Evolutionary conservation across 2,329 filamentous ascomycete species (phyloP), one percentile per base, ranked within the genome.

Genomic region (Exophiala bonariae): DNA sequence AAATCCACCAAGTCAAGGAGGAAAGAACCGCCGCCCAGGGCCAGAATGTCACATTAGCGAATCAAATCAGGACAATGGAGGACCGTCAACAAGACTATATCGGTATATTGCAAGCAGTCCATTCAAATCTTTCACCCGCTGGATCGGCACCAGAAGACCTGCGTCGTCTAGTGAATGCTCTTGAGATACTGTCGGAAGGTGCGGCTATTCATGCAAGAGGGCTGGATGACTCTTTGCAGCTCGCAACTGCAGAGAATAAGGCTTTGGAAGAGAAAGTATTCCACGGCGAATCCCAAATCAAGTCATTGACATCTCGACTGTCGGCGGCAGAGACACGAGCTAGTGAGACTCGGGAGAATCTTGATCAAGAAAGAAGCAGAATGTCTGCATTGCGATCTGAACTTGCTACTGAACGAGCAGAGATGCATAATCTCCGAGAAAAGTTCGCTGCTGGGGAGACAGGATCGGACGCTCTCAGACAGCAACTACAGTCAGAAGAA

Each of bases 381-480:
- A 63, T 72, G 6, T 63, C 63, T 2, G 69, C 71, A 0, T 61
- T 81, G 26, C 67, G 68, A 13, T 61, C 71, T 10, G 79, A 82
- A 57, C 68, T 84, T n/a, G 74, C 78, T 2, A 82, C 87, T 46
- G 82, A 86, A 50, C 82, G 87, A 31, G 72, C 78, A 11, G 85
- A 93, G 58, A 75, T 95, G 17, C 79, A 77, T 47, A 74, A 79
- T 20, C 71, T 95, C 17, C 81, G 87, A 47, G 73, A 75, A 13
- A 86, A 86, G 64, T 84, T 95, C 61, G 82, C 86, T 1, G 86
- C 91, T 55, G 90, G 89, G 13, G 89, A 93, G 66, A 90, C 84
- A 3, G 89, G 89, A 4, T 90, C 89, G 0, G 88, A 91, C 65
- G 83, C 81, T 20, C 70, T 96, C 44, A 83, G 87, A 45, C 85